Evolutionary conservation across 306 rosid species (phyloP).

Genomic region (Canavalia ensiformis): DNA sequence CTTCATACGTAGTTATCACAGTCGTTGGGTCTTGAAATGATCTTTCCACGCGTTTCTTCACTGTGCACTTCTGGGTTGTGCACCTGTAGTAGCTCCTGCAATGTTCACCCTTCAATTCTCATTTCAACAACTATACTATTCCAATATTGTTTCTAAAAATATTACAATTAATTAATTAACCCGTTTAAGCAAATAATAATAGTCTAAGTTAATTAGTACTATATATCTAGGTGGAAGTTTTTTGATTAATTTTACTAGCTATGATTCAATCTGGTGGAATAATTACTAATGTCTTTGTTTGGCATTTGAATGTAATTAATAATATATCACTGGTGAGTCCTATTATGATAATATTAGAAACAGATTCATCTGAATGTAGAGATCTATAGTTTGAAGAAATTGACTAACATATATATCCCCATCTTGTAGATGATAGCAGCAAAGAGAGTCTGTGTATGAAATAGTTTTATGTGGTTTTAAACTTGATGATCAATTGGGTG

Average conservation of each 20-base stretch:
- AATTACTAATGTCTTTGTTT: neutral
- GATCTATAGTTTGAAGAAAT: conserved; percentile 15
- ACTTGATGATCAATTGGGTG: conserved; percentile 17
- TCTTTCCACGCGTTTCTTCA: conserved; percentile 90
- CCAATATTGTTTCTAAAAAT: neutral
- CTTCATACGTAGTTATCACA: conserved; percentile 89
- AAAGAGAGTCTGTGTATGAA: neutral
- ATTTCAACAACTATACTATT: neutral
- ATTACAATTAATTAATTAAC: neutral
- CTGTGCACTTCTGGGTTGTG: conserved; percentile 85
- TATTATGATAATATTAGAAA: neutral
- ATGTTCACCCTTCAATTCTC: neutral
- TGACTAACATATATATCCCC: neutral
- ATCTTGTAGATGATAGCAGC: neutral
- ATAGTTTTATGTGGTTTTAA: conserved; percentile 7
- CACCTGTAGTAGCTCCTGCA: conserved; percentile 88
- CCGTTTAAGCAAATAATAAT: neutral
- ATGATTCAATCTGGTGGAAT: neutral
- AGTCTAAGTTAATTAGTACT: neutral
- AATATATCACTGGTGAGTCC: neutral
- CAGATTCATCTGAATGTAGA: neutral
- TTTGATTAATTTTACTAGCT: neutral
- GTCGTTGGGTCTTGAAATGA: conserved; percentile 75
- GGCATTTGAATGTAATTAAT: too few relatives aligned
- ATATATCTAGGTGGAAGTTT: too few relatives aligned